Base-by-base conservation (phyloP, 371 early-diverging fungal genomes). In the Mortierella sp. region DNA sequence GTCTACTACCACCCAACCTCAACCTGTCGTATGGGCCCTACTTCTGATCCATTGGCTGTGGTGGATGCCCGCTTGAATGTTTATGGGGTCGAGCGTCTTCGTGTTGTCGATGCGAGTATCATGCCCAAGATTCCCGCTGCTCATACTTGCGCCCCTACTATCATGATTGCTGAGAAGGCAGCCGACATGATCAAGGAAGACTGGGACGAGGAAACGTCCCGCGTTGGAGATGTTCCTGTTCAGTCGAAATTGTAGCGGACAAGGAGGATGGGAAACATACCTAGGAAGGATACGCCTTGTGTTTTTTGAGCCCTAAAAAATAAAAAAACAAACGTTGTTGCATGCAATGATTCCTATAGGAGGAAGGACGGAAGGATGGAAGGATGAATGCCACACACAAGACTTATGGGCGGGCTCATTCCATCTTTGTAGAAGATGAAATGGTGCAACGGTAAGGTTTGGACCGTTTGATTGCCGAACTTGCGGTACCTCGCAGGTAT, bases 1-100 rank as follows among this genome's bases (percentile, higher is more conserved):
- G 70, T 54, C 52, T 80, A 75, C 28, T 80, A 75, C 48, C 87
- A 86, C 31, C 76, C 87, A 3, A 74, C 77, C 4, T 57, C 74
- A 21, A 86, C 87, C 3, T 86, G 83, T 70, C 78, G 81, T n/a
- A 88, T 91, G 89, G 89, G 89, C 2, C 79, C 81, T 7, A 45
- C 80, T 13, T 65, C 73, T 14, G 82, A 89, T 44, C 82, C 84
- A 0, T 9, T 74, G 58, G 89, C 88, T 7, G 89, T 89, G 0
- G 90, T 89, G 11, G 89, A 89, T 63, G 48, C 87, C 2, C 78
- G 82, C 2, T 63, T 89, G 68, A 84, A 79, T 45, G 88, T 89
- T 24, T 73, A 88, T 54, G 89, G 89, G 9, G 79, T 88, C 50
- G 82, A 87, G 14, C 71, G 74, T 21, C 73, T 89, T 26, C 75